Conservation (phyloP, 257 asterid genomes). For the Craterostigma plantagineum region DNA sequence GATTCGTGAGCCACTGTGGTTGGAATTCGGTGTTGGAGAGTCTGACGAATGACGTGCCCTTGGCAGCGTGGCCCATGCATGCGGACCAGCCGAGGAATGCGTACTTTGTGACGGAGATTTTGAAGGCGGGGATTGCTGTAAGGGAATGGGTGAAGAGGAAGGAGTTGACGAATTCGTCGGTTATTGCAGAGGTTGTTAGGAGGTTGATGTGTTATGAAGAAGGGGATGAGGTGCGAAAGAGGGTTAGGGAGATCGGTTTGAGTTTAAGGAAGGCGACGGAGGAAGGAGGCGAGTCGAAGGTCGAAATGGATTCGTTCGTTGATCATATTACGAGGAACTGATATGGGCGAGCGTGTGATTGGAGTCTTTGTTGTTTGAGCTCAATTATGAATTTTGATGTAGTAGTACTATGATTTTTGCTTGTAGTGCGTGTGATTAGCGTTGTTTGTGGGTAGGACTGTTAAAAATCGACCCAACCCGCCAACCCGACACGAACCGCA, state of each 20-base stretch:
- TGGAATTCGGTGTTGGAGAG: constrained; percentile 37
- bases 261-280: constrained; percentile 12
- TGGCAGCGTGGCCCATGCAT: constrained; percentile 50
- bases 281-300: constrained; percentile 15
- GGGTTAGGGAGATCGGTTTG: constrained; percentile 13
- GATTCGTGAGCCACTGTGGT: constrained; percentile 34
- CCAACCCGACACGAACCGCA: too few species aligned
- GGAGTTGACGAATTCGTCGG: constrained; percentile 9
- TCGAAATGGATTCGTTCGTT: constrained; percentile 18
- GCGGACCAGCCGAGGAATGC: constrained; percentile 46
- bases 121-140: constrained; percentile 23
- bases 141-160: constrained; percentile 10
- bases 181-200: constrained; percentile 9
- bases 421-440: too few species aligned
- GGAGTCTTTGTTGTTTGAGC: too few species aligned
- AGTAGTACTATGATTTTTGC: too few species aligned
- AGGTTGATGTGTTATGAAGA: constrained; percentile 17
- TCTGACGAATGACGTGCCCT: constrained; percentile 28
- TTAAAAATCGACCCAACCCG: too few species aligned
- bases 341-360: too few species aligned
- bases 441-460: too few species aligned
- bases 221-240: constrained; percentile 17
- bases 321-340: constrained; percentile 13
- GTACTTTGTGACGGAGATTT: constrained; percentile 14
- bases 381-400: too few species aligned